Base-by-base conservation (phyloP, 148 eudicot genomes). In the Nepenthes gracilis region DNA sequence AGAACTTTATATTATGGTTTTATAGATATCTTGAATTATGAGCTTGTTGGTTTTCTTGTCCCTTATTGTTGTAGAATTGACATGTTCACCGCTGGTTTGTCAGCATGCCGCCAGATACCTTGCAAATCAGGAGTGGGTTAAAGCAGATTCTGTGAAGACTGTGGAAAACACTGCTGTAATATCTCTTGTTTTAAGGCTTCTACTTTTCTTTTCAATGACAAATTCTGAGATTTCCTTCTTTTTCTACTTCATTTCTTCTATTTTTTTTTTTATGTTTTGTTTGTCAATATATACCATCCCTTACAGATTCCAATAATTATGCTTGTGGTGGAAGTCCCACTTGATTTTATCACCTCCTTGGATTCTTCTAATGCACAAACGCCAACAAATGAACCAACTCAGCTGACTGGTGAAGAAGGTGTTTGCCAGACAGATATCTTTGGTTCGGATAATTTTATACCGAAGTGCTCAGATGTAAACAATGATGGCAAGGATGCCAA, bases 61-160 rank as follows among this genome's bases (percentile, higher is more conserved):
- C 10, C 37, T 65, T 12, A 35, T 14, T 58, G 55, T 10, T 15
- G 38, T 36, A 37, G 63, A 58, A 58, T 9, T 66, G 15, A 38
- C 23, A 59, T 59, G 38, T 38, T 36, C 60, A 33, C 36, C 23
- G 33, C 57, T 66, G 68, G 11, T 59, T 40, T 73, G 77, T 48
- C 88, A 92, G 94, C 98, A 92, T 85, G 98, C 98, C 74, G 98
- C 98, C 69, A 77, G 98, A 66, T 88, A 85, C 71, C 85, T 92
- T 58, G 96, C 91, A 64, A 92, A 92, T 73, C 98, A 83, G 78
- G 98, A 92, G 70, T 92, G 98, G 98, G 98, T 92, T 54, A 92
- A 92, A 79, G 79, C 80, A 62, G 98, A 92, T 81, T 92, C 98
- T 59, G 77, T 92, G 71, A 92, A 92, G 78, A 92, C 88, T 49